Evolutionary conservation across 2,329 filamentous ascomycete genomes (phyloP), one percentile per base, ranked within the genome.

Genomic region (Leptographium procerum): DNA sequence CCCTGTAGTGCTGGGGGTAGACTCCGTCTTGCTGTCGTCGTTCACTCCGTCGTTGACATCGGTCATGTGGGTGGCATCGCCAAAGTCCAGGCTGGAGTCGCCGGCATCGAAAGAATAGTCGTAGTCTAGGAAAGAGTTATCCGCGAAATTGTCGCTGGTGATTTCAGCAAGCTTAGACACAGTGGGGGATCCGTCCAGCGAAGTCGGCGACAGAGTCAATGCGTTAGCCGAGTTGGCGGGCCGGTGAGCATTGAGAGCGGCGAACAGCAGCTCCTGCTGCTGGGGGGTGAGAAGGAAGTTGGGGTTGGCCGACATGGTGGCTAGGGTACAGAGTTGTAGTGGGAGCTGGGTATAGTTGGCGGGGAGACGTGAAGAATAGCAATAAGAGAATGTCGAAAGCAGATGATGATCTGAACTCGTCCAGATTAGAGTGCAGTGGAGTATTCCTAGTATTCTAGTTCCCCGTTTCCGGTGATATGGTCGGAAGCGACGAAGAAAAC

Each of bases 61-160:
- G 1, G 87, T 87, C 26, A 92, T 73, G 59, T 89, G 36, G 58
- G 80, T 77, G 43, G 84, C 79, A 60, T 82, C 75, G 56, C 66
- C 69, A 63, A 91, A 91, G 65, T 91, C 88, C 69, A 90, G 91
- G 68, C 78, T 85, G 40, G 80, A 81, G 66, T 91, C 88, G 60
- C 61, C 57, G 10, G 77, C 77, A 60, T 91, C 89, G 59, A 90
- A 84, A 52, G 88, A 85, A 63, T 88, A 86, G 64, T 88, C 85
- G 66, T 91, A 94, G 63, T 96, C 90, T 59, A 95, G 78, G 67
- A 86, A 91, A 0, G 91, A 90, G 63, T 87, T 94, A 54, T 91
- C 87, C 34, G 90, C 83, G 51, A 83, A 80, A 62, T 75, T 79
- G 58, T 65, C 19, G 3, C 8, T 67, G 52, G 82, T 71, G 36